Base-by-base conservation (phyloP, 164 flowering plant species). In the Magnolia sinica region DNA sequence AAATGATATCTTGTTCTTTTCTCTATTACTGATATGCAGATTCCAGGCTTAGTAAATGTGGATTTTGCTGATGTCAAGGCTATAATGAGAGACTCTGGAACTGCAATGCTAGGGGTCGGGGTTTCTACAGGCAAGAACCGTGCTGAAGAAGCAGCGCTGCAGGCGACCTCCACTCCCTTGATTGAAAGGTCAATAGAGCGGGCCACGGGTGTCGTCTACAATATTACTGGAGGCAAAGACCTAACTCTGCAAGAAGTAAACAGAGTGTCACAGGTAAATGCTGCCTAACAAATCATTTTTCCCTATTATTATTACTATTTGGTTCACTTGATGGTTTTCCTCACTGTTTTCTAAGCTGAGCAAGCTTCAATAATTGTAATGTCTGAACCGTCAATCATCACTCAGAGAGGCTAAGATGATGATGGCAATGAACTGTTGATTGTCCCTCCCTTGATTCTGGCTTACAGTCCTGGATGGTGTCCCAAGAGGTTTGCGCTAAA, bases 31-130 rank as follows among this genome's bases (percentile, higher is more conserved):
- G 68, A 63, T 19, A 50, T 87, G 86, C 91, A 96, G 99, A 94
- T 94, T 76, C 99, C 99, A 63, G 98, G 99, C 76, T 84, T 96
- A 76, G 99, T 96, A 50, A 96, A 96, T 86, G 98, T 96, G 79
- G 99, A 96, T 83, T 94, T 96, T 84, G 99, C 98, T n/a, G 98
- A 96, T 87, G 98, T 96, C 45, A 92, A 91, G 84, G 99, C 98
- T 72, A 93, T 96, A 68, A 96, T 94, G 99, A 94, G 91, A 81
- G 91, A 96, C 81, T 96, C 98, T 58, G 99, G 99, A 72, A 96
- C 99, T 76, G 98, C 98, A 75, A 96, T 96, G 99, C 99, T 96
- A 76, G 98, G 99, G 55, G 98, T 96, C 58, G 99, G 98, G 22
- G 98, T 94, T 80, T 96, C 99, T 8, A 91, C 98, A 50, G 89